Evolutionary conservation across 768 basidiomycete genomes (phyloP), one percentile per base, ranked within the genome.

Genomic region (Panellus pusillus): DNA sequence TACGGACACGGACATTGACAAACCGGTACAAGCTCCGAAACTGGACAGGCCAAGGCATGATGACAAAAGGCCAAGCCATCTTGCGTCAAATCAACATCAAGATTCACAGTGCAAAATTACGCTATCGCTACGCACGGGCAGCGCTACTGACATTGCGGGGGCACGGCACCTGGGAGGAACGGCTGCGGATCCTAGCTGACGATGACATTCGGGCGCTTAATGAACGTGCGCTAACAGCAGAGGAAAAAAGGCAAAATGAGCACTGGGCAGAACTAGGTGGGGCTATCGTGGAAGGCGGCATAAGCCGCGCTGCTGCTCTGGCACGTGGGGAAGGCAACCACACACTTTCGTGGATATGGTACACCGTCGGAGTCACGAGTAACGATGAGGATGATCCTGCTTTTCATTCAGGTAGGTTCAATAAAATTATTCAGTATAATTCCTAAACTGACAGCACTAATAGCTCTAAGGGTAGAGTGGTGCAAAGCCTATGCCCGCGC

Each of bases 401-500:
- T n/a, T n/a, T n/a, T n/a, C n/a, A n/a, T n/a, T n/a, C n/a, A n/a
- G n/a, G n/a, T n/a, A n/a, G n/a, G n/a, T n/a, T n/a, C n/a, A n/a
- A n/a, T n/a, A n/a, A n/a, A n/a, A n/a, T n/a, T n/a, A n/a, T n/a
- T n/a, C n/a, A n/a, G n/a, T n/a, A n/a, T n/a, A n/a, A n/a, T n/a
- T n/a, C n/a, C n/a, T n/a, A n/a, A n/a, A n/a, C n/a, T n/a, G n/a
- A 24, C 24, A 24, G 24, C 24, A 24, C 3, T 24, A 24, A 24
- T 6, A 24, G 24, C 24, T 3, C 35, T 52, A 12, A 17, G 44
- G 3, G 15, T 39, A 2, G 50, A 52, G 24, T 52, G 42, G 42
- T 52, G 43, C 32, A 52, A 52, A 15, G 50, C 43, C 1, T 47
- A 42, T 18, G 38, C 62, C 1, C 41, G 58, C 3, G 41, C 44